Evolutionary conservation across 176 grass and related monocot species (phyloP).

Genomic region (Paspalum vaginatum): DNA sequence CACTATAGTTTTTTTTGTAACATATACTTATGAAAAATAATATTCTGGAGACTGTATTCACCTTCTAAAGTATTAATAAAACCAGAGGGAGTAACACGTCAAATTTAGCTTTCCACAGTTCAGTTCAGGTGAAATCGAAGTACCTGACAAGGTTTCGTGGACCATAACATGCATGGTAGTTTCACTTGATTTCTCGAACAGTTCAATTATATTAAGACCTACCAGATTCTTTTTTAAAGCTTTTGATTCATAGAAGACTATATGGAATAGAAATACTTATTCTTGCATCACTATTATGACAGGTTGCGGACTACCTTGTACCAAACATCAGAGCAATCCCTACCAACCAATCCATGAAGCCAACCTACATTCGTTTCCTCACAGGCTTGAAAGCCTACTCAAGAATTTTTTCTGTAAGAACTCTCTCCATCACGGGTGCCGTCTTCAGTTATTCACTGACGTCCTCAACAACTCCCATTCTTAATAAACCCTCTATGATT

Average conservation of each 20-base stretch:
- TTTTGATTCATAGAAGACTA: slow-evolving; percentile 7
- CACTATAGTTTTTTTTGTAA: neutral
- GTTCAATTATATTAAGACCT: neutral
- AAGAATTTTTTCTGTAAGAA: slow-evolving; percentile 91
- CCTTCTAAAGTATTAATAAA: neutral
- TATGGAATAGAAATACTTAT: slow-evolving; percentile 21
- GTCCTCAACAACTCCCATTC: slow-evolving; percentile 29
- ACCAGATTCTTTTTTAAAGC: neutral
- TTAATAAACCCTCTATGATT: slow-evolving; percentile 39
- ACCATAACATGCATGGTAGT: neutral
- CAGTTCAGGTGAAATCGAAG: slow-evolving; percentile 30
- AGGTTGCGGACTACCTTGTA: slow-evolving; percentile 93
- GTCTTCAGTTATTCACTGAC: slow-evolving; percentile 33
- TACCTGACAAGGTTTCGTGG: slow-evolving; percentile 9
- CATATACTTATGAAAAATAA: neutral
- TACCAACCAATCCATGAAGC: slow-evolving; percentile 80
- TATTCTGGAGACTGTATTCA: neutral
- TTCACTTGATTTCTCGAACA: neutral
- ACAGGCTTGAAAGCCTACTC: slow-evolving; percentile 98
- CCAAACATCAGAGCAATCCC: slow-evolving; percentile 78
- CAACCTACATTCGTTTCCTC: slow-evolving; percentile 94
- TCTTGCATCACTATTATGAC: slow-evolving; percentile 37
- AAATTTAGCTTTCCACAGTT: neutral
- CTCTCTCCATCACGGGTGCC: neutral
- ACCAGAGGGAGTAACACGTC: neutral